Base-by-base conservation (phyloP, 129 eudicot genomes). In the Scalesia atractyloides region DNA sequence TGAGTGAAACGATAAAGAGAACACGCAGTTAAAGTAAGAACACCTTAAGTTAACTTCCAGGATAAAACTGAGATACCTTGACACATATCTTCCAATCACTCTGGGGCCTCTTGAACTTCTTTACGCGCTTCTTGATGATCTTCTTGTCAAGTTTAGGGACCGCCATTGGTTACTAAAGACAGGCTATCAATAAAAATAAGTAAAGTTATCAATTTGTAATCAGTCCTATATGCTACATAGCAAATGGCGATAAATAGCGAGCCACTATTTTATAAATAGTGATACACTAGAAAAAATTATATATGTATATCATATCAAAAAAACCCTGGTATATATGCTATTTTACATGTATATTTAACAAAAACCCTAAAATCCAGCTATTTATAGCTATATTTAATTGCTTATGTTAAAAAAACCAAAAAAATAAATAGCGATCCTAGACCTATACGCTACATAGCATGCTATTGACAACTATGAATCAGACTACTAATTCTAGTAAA, bases 71-170 rank as follows among this genome's bases (percentile, higher is more conserved):
- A 15, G 54, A 22, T 73, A 91, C 97, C 90, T 91, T 91, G 50
- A 91, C 88, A 44, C 86, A 77, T 20, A 85, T 84, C 7, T 69
- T 66, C 61, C 97, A 82, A 24, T 88, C 97, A 69, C 91, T 84
- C 64, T 89, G 89, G 5, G 87, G 91, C 84, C 95, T 91, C 85
- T 83, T 91, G 78, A 91, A 91, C 90, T 80, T 84, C 86, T 85
- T 87, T 14, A 88, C 88, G 5, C 97, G 82, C 90, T 91, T 91
- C 92, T 91, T 91, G 56, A 88, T 84, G 16, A 91, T 84, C 88
- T 86, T 91, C 90, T 91, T 91, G 48, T 74, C 76, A 14, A 91
- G 78, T 82, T 84, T 52, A n/a, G 97, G 97, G 14, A 84, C 91
- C 34, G 92, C 95, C 97, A 91, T 91, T 70, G 59, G 41, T 66